Base-by-base conservation (phyloP, 106 monocot species). In the Ottelia alismoides region DNA sequence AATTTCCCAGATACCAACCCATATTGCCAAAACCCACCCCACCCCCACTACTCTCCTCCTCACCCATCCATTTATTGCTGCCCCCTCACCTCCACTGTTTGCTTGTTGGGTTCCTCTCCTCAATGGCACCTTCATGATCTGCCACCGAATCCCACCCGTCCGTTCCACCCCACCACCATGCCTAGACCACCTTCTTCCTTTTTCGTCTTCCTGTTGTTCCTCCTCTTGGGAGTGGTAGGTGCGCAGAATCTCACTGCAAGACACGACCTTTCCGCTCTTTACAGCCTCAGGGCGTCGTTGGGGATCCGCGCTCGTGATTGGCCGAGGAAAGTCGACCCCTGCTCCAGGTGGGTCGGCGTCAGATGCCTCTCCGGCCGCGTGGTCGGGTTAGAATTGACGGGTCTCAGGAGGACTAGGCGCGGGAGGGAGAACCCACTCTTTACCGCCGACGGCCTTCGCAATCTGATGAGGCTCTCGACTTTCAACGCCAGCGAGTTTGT, bases 401-500 rank as follows among this genome's bases (percentile, higher is more conserved):
- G 81, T 28, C 76, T 88, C 20, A 74, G 60, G 4, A 83, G 94
- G 11, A 94, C 94, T 45, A 73, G 94, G 27, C 72, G 76, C 17
- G 94, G 84, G 52, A 70, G 78, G 3, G 65, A 40, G 11, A 53
- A 48, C 45, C 81, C 94, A 6, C 58, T 25, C 14, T 94, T 94
- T 66, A 75, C 77, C 40, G 94, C 88, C 55, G 88, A 88, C 51
- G 88, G 84, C 27, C 35, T 88, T 44, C 75, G 53, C 25, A 88
- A 88, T 59, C 81, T 94, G 20, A 67, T 72, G 28, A 31, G 43
- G 11, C 71, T 94, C 59, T 35, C 26, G 25, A 27, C 67, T 48
- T 84, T 94, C 69, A 82, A 81, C 63, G 65, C 88, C 52, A 51
- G 84, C 47, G 43, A 52, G 27, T 68, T 59, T 27, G 27, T 47